A percentile compares a stretch with the other conserved stretches of the same genome.
These are phyloP conservation scores for Sphagnum contortum DNA, from an alignment of 225 moss, liverwort and hornwort species.

Conservation along the genomic window DNA sequence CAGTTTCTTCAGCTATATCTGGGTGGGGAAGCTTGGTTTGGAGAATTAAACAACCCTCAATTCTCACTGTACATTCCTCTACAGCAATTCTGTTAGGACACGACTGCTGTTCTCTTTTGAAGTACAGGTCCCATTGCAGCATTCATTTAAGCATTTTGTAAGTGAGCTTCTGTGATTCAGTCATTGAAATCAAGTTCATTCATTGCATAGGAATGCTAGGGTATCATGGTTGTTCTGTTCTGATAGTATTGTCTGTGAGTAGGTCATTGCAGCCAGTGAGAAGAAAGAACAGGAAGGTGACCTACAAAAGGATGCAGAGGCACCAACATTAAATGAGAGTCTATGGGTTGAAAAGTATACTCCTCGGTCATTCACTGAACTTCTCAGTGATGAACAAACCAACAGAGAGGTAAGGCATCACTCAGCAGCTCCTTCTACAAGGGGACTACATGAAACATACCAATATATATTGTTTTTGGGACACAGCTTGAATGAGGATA, in stretches of 20 bases:
- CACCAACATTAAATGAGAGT: constrained; percentile 41
- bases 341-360: constrained; percentile 98
- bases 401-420: constrained; percentile 70
- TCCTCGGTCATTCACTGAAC: constrained; percentile 80
- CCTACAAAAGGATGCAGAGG: constrained; percentile 16
- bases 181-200: too few species aligned
- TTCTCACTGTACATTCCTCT: too few species aligned
- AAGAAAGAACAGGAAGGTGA: constrained; percentile 18
- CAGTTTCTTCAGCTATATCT: not conserved
- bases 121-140: too few species aligned
- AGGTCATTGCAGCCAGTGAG: constrained; percentile 51
- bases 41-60: not conserved
- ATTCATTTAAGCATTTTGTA: too few species aligned
- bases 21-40: not conserved
- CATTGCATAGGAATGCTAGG: too few species aligned
- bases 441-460: not conserved
- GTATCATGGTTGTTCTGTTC: too few species aligned
- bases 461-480: not conserved
- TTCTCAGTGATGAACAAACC: constrained; percentile 93
- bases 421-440: not conserved
- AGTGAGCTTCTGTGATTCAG: too few species aligned
- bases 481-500: too few species aligned
- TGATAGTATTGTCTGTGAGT: constrained; percentile 8
- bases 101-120: too few species aligned
- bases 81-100: too few species aligned